phyloP scores from a whole-genome alignment of 169 alveolate species.

The Plasmodium cynomolgi region DNA sequence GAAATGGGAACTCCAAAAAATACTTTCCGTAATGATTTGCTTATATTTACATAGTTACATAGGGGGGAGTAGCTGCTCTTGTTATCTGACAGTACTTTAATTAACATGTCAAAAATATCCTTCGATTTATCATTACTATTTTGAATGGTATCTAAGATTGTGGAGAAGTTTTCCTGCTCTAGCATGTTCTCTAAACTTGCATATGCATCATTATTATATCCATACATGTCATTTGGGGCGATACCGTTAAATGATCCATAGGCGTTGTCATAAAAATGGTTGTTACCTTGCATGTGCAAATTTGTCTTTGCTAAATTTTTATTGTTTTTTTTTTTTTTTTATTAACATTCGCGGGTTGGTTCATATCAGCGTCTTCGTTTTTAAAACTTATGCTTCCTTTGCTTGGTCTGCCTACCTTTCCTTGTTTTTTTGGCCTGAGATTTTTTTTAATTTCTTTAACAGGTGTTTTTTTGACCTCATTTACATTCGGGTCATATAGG shows the following conservation, averaged over 20 bases:
- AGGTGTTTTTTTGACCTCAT: neutral
- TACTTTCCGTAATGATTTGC: slow-evolving; percentile 22
- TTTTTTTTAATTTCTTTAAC: slow-evolving; percentile 47
- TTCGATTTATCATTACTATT: slow-evolving; percentile 62
- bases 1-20: slow-evolving; percentile 16
- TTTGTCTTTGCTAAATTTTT: slow-evolving; percentile 13
- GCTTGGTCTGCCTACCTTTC: slow-evolving; percentile 67
- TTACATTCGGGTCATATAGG: neutral
- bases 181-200: slow-evolving; percentile 36
- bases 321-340: slow-evolving; percentile 27
- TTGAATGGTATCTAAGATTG: slow-evolving; percentile 20
- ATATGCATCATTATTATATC: neutral
- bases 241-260: slow-evolving; percentile 4
- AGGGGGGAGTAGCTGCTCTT: neutral
- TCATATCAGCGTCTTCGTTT: neutral
- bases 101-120: slow-evolving; percentile 34
- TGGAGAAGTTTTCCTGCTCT: slow-evolving; percentile 39
- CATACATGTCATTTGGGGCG: slow-evolving; percentile 6
- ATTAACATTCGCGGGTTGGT: neutral
- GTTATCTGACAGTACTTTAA: slow-evolving; percentile 17
- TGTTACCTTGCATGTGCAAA: neutral
- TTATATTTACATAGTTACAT: slow-evolving; percentile 51
- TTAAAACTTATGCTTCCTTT: slow-evolving; percentile 3
- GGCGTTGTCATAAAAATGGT: neutral
- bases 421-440: slow-evolving; percentile 26